phyloP scores from a whole-genome alignment of 1,139 yeast species.

The Suhomyces coccinellae region DNA sequence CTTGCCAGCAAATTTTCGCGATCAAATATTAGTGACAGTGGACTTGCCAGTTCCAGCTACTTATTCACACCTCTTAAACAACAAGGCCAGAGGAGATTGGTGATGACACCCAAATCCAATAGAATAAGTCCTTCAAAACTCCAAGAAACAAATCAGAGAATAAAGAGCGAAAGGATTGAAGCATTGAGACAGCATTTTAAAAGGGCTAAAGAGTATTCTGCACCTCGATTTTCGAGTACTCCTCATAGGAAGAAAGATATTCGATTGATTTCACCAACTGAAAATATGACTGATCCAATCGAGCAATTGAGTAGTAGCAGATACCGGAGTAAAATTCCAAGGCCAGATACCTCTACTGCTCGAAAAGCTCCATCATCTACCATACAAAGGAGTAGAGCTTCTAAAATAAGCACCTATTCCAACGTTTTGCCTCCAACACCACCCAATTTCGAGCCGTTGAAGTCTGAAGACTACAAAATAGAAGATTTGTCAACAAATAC shows the following conservation, averaged over 20 bases:
- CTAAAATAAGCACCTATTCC: slow-evolving; percentile 3
- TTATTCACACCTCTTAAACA: slow-evolving; percentile 38
- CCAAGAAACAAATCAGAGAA: slow-evolving; percentile 41
- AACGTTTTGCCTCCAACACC: slow-evolving; percentile 32
- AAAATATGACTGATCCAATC: background rate
- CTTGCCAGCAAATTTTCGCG: slow-evolving; percentile 28
- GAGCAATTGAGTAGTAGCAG: background rate
- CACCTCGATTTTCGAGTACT: slow-evolving; percentile 9
- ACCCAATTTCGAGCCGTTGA: slow-evolving; percentile 27
- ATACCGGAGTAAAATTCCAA: background rate
- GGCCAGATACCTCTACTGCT: background rate
- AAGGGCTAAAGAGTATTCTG: slow-evolving; percentile 23
- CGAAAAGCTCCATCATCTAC: background rate
- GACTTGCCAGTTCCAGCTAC: slow-evolving; percentile 22
- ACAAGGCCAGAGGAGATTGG: slow-evolving; percentile 16
- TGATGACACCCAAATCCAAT: slow-evolving; percentile 23
- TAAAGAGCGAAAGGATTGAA: slow-evolving; percentile 35
- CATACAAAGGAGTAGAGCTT: background rate
- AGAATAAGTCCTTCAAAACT: slow-evolving; percentile 40
- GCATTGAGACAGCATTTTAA: slow-evolving; percentile 40
- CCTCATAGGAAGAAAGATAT: background rate
- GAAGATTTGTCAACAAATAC: background rate
- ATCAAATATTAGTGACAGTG: background rate
- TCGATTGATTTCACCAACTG: slow-evolving; percentile 6
- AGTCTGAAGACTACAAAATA: background rate